Evolutionary conservation across 495 filamentous ascomycete species (phyloP), one percentile per base, ranked within the genome.

Genomic region (Schizothecium vesticola): DNA sequence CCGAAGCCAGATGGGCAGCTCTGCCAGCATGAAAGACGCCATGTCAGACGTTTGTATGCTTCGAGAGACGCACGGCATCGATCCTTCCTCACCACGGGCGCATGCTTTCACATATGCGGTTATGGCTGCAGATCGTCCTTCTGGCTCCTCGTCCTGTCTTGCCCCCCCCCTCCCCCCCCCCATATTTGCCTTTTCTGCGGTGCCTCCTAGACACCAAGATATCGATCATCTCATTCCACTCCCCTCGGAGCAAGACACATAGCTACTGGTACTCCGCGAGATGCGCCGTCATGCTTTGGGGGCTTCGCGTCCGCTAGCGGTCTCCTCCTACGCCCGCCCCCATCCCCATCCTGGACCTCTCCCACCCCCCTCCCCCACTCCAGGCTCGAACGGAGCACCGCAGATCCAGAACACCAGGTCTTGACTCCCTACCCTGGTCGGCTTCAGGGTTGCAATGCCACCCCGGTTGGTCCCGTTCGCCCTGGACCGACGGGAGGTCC

Each of bases 401-500:
- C 43, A 51, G 43, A 51, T 51, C 63, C 63, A 58, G 43, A 25
- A 55, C 26, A 56, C 55, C 16, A 33, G 63, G 58, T 65, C 63
- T 43, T 28, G 51, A 25, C 21, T 25, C 16, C 51, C 31, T 33
- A 24, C 13, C 63, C 63, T 58, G 55, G 51, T 57, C 51, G 22
- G 6, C 24, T 22, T n/a, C 26, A 12, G 16, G 12, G 43, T 58
- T 25, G 25, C 24, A 51, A 51, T 65, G 33, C 33, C 24, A 22
- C 55, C 63, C 28, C 26, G 19, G 60, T 61, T 65, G 26, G 56
- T 51, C 43, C 43, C 43, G 56, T 62, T 21, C 65, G 69, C 65
- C 56, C 68, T 58, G 61, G 65, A 25, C 57, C 29, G 61, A n/a
- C 59, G 61, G 70, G 64, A 63, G 62, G 29, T 66, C 59, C 63